Conservation (phyloP, 805 yeast genomes). For the Candida methanosorbosa region DNA sequence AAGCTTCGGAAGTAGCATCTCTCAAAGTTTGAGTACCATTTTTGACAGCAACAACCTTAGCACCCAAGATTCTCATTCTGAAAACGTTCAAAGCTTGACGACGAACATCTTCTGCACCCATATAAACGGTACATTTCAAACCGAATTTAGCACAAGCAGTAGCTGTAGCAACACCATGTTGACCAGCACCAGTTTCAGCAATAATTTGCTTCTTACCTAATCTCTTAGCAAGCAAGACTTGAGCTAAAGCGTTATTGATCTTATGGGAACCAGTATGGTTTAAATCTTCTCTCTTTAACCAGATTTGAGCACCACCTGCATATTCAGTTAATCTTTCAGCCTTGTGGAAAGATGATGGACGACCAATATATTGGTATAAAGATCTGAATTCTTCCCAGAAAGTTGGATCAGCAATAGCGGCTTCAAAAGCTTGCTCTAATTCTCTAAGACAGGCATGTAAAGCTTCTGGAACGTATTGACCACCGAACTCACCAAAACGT, state of each 20-base stretch:
- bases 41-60: slow-evolving; percentile 86
- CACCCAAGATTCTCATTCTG: slow-evolving; percentile 95
- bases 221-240: slow-evolving; percentile 70
- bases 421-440: slow-evolving; percentile 80
- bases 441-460: slow-evolving; percentile 85
- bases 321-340: slow-evolving; percentile 86
- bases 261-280: slow-evolving; percentile 88
- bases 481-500: slow-evolving; percentile 92
- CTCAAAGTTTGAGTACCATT: slow-evolving; percentile 94
- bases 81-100: slow-evolving; percentile 97
- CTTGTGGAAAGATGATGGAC: slow-evolving; percentile 87
- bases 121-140: slow-evolving; percentile 83
- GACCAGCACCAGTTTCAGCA: slow-evolving; percentile 93
- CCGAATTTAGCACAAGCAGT: slow-evolving; percentile 93
- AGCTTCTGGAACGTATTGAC: slow-evolving; percentile 98
- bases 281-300: slow-evolving; percentile 96
- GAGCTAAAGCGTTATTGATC: slow-evolving; percentile 78
- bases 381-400: slow-evolving; percentile 92
- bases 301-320: slow-evolving; percentile 93
- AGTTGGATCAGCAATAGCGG: slow-evolving; percentile 77
- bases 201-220: slow-evolving; percentile 69
- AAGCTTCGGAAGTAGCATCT: slow-evolving; percentile 97
- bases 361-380: slow-evolving; percentile 86
- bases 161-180: slow-evolving; percentile 90
- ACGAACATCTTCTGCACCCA: slow-evolving; percentile 99